These are phyloP conservation scores for Trametes cingulata DNA, from an alignment of 768 basidiomycete species.

Conservation along the genomic window DNA sequence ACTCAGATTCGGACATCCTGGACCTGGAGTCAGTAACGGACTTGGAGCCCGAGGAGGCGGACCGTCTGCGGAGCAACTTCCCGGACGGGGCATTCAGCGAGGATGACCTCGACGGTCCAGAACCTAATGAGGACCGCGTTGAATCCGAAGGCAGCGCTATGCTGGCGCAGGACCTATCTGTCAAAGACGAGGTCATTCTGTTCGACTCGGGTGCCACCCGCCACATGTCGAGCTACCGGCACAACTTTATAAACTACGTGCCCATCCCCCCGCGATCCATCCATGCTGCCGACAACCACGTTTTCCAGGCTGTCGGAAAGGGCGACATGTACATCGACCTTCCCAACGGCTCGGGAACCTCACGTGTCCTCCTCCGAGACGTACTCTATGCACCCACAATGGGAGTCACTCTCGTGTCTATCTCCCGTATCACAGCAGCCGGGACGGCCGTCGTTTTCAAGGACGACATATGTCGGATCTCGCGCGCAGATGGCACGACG, in stretches of 20 bases:
- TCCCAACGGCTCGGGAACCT: conserved; percentile 19
- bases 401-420: conserved; percentile 26
- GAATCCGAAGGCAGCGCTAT: not conserved
- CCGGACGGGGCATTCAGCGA: no score
- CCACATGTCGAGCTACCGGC: conserved; percentile 36
- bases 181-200: conserved; percentile 23
- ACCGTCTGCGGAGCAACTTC: no score
- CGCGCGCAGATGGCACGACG: not conserved
- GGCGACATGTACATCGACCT: conserved; percentile 28
- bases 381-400: conserved; percentile 28
- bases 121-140: not conserved
- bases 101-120: no score
- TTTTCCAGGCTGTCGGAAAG: conserved; percentile 26
- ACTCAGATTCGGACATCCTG: no score
- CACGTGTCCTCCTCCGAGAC: conserved; percentile 13
- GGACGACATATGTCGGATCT: conserved; percentile 15
- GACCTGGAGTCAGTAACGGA: no score
- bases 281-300: conserved; percentile 27
- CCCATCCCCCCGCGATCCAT: conserved; percentile 27
- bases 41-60: no score
- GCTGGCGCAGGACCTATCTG: not conserved
- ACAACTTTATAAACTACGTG: conserved; percentile 32
- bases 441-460: conserved; percentile 12
- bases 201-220: conserved; percentile 37
- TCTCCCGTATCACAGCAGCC: conserved; percentile 12